Base-by-base conservation (phyloP, 1,139 yeast species). In the Scheffersomyces quercinus region DNA sequence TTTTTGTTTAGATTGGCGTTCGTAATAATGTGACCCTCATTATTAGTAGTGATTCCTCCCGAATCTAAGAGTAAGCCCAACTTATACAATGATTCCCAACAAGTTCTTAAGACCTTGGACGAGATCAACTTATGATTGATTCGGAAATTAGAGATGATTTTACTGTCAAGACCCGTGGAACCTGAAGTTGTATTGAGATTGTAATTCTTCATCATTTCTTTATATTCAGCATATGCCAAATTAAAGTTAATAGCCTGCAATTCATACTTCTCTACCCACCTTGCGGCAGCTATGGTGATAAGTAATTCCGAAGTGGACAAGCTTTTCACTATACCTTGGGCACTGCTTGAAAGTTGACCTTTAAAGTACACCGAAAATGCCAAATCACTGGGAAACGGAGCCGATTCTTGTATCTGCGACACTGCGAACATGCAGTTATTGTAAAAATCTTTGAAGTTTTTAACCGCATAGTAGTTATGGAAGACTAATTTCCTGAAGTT, bases 201-300 rank as follows among this genome's bases (percentile, higher is more conserved):
- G 47, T 75, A 64, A 0, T 61, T 55, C 45, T 77, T 76, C 37
- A 83, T 72, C 73, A 83, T 74, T 1, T 66, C 68, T n/a, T 63
- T 60, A 60, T 89, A 93, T 61, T 93, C 98, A 34, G 82, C 82
- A 59, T 84, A 86, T 0, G 85, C 87, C 49, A 89, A 70, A 52
- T 85, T 88, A 64, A 90, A 85, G 60, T 89, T 91, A 16, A 83
- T 70, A 11, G 72, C 68, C 24, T 73, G 81, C 12, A 81, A 65
- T 30, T 79, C 83, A 31, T 76, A 77, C 54, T 83, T 85, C 45
- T 80, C 73, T 15, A 81, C 70, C 47, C 85, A 83, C 35, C 97
- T 70, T 0, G 95, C 86, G 0, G 91, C 85, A 35, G 90, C 81
- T 5, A 90, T 80, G 7, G 87, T 66, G 31, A 91, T 58, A 7